phyloP scores from a whole-genome alignment of 1,284 basidiomycete species.

The Takashimella koratensis region DNA sequence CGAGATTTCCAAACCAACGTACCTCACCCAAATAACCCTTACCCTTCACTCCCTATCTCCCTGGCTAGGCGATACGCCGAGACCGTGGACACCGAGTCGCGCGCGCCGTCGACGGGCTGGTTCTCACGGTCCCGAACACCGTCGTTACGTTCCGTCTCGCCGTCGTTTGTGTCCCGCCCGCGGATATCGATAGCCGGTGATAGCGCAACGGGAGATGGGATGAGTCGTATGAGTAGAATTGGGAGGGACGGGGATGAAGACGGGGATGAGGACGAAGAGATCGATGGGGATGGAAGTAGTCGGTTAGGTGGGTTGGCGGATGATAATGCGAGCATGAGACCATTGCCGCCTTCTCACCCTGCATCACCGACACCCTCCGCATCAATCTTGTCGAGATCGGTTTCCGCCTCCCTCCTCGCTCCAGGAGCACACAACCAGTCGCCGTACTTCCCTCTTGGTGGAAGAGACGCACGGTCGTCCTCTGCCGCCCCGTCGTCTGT shows the following conservation, averaged over 20 bases:
- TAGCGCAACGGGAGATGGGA: not conserved
- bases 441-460: not conserved
- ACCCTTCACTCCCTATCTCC: slow-evolving; percentile 41
- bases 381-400: slow-evolving; percentile 29
- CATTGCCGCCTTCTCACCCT: slow-evolving; percentile 76
- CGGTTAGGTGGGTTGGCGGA: slow-evolving; percentile 63
- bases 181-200: slow-evolving; percentile 19
- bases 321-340: slow-evolving; percentile 82
- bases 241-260: slow-evolving; percentile 34
- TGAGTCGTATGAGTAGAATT: too few relatives aligned
- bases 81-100: slow-evolving; percentile 26
- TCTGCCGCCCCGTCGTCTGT: slow-evolving; percentile 54
- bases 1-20: not conserved
- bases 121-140: slow-evolving; percentile 30
- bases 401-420: slow-evolving; percentile 7
- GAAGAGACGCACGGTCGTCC: not conserved
- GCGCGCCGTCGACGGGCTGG: slow-evolving; percentile 19
- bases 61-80: slow-evolving; percentile 8
- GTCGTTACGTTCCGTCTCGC: slow-evolving; percentile 23
- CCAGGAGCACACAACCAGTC: not conserved
- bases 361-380: slow-evolving; percentile 68
- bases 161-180: slow-evolving; percentile 7
- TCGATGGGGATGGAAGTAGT: slow-evolving; percentile 3
- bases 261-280: not conserved
- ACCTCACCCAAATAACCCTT: slow-evolving; percentile 35